Base-by-base conservation (phyloP, 2,329 filamentous ascomycete species). In the Hypocreales sp. region DNA sequence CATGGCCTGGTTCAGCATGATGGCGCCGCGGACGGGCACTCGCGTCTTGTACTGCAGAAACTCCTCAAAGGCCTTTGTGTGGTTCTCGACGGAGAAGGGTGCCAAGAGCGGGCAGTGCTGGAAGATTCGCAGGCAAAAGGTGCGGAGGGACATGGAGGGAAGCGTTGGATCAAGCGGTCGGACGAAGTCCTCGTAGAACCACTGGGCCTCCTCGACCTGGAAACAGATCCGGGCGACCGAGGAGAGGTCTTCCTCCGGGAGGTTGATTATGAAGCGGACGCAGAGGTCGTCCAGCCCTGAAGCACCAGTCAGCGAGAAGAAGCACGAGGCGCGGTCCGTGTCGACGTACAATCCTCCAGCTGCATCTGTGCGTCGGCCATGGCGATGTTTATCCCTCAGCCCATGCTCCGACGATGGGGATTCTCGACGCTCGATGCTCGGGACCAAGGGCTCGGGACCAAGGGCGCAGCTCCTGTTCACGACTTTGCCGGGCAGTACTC, bases 151-250 rank as follows among this genome's bases (percentile, higher is more conserved):
- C 64, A 95, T 78, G 30, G 79, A 84, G 5, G 90, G 90, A 8
- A 98, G 66, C 21, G 67, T 67, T 28, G 84, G 77, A 53, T 94
- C 80, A 37, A 90, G 64, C 21, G 87, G 86, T 25, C 90, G 81
- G 50, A 98, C 83, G 50, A 98, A 98, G 56, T 98, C 90, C 63
- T 98, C 90, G 70, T 98, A 98, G 57, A 92, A 98, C 90, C 90
- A 98, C 73, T 98, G 92, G 43, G 90, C 90, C 57, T 98, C 92
- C 56, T 98, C 90, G 41, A 98, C 80, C 57, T 95, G 86, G 53
- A 98, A 98, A 58, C 87, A 95, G 56, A 98, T 90, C 47, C 90
- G 79, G 48, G 84, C 82, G 31, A 93, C 80, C 3, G 81, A 84
- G 39, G 76, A 74, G 25, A 95, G 70, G 54, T 98, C 90, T 54